Base-by-base conservation (phyloP, 1,284 basidiomycete genomes). In the Xerocomus amazonicus region DNA sequence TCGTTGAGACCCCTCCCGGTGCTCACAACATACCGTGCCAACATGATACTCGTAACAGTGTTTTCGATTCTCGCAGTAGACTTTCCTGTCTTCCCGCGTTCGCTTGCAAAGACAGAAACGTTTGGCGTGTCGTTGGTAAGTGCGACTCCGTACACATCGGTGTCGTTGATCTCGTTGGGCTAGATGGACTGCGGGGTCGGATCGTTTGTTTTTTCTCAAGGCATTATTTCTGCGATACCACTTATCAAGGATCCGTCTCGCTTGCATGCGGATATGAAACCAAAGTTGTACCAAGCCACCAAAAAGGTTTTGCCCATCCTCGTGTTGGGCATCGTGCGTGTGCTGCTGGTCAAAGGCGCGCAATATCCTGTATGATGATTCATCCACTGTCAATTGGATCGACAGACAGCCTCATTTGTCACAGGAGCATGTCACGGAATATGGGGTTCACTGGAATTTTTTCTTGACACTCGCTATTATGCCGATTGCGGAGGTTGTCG, bases 131-230 rank as follows among this genome's bases (percentile, higher is more conserved):
- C 93, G 19, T 61, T 97, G 68, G 92, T 94, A 57, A 59, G 84
- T 75, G 26, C 9, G 38, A 17, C 3, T 43, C 44, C 17, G 14
- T 43, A 19, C 19, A 16, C 2, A 17, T 23, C 19, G 19, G 19
- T 45, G n/a, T 41, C 8, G 27, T 43, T 59, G 50, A 59, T 37
- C 39, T 9, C 29, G 29, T 31, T 16, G 17, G 28, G 43, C 54
- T 58, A 96, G 92, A 99, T 99, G 96, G 97, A 99, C 63, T 73
- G 97, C 19, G 97, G 97, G 10, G 95, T 98, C 0, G 96, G 96
- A 10, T 93, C 94, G 0, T 97, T 97, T 59, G 90, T 97, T 7
- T 97, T 97, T 66, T 93, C 94, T 0, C 87, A 95, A 61, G 97
- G 96, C 14, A 71, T 98, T 37, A 85, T 95, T 6, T 92, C 92